Conservation (phyloP, 2,329 filamentous ascomycete genomes). For the Ramichloridium luteum region DNA sequence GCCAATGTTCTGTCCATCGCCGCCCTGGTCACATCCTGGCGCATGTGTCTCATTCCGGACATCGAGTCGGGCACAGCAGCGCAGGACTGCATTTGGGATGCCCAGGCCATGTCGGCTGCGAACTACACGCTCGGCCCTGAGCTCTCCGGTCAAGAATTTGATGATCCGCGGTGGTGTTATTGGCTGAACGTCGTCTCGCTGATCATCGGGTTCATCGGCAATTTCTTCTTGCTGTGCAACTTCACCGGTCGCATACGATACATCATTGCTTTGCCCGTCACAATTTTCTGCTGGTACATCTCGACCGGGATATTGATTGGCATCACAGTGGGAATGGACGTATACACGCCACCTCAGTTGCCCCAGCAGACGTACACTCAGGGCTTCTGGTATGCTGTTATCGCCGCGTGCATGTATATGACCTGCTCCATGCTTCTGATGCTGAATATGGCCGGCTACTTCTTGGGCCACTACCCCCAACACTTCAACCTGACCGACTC, state of each 20-base stretch:
- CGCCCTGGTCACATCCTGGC: constrained; percentile 71
- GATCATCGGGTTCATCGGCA: constrained; percentile 62
- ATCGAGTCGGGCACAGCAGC: constrained; percentile 33
- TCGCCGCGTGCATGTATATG: constrained; percentile 68
- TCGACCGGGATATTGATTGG: constrained; percentile 53
- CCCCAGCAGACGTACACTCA: constrained; percentile 54
- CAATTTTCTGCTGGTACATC: constrained; percentile 66
- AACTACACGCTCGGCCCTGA: constrained; percentile 31
- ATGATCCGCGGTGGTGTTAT: constrained; percentile 62
- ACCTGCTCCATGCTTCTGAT: constrained; percentile 64
- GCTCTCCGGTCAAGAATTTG: constrained; percentile 43
- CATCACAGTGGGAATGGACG: constrained; percentile 52
- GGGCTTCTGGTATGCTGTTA: constrained; percentile 77
- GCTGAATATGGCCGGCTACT: constrained; percentile 68
- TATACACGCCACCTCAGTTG: constrained; percentile 41
- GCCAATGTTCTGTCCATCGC: constrained; percentile 82
- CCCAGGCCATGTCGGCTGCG: constrained; percentile 1
- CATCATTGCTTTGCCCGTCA: constrained; percentile 67
- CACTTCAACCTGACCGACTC: constrained; percentile 67
- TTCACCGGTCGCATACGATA: constrained; percentile 74
- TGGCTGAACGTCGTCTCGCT: constrained; percentile 68
- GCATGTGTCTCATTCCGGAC: constrained; percentile 40
- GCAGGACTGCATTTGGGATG: constrained; percentile 16
- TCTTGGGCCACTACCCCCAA: constrained; percentile 60
- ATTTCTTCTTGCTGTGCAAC: constrained; percentile 72